A percentile compares a stretch with the other conserved stretches of the same genome.
phyloP scores from a whole-genome alignment of 306 rosid species.

The Vigna unguiculata region DNA sequence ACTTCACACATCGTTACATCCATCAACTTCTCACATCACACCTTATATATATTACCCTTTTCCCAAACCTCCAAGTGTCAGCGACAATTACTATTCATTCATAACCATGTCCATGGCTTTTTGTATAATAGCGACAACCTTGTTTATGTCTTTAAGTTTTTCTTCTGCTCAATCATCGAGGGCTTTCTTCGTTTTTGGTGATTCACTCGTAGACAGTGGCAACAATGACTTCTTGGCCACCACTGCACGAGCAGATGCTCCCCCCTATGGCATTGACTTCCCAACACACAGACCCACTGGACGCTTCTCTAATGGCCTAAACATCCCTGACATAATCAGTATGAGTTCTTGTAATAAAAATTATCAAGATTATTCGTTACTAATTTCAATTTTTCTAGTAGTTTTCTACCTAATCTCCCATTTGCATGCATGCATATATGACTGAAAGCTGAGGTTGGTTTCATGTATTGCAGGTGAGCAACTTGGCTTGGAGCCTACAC shows the following conservation, averaged over 20 bases:
- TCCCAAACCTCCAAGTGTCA: not conserved
- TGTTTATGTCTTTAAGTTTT: constrained; percentile 24
- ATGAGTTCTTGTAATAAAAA: constrained; percentile 8
- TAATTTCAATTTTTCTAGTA: not conserved
- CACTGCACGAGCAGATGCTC: constrained; percentile 80
- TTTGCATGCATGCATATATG: constrained; percentile 41
- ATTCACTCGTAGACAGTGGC: constrained; percentile 89
- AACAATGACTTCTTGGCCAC: constrained; percentile 88
- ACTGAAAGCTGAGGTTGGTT: not conserved
- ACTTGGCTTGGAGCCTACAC: constrained; percentile 66
- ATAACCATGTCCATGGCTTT: constrained; percentile 36
- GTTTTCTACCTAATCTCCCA: constrained; percentile 6
- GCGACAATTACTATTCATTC: not conserved
- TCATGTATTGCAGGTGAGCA: constrained; percentile 57
- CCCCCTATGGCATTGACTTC: constrained; percentile 86
- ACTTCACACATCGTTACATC: not conserved
- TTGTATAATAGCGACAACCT: constrained; percentile 27
- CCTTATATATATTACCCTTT: constrained; percentile 25
- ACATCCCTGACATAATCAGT: constrained; percentile 87
- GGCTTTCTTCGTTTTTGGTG: constrained; percentile 91
- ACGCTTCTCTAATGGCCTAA: constrained; percentile 92
- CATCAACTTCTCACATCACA: not conserved
- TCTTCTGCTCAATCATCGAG: constrained; percentile 48
- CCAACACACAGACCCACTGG: constrained; percentile 76
- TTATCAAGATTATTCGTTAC: not conserved